Evolutionary conservation across 768 basidiomycete genomes (phyloP).

Genomic region (Rossbeevera mucosa): DNA sequence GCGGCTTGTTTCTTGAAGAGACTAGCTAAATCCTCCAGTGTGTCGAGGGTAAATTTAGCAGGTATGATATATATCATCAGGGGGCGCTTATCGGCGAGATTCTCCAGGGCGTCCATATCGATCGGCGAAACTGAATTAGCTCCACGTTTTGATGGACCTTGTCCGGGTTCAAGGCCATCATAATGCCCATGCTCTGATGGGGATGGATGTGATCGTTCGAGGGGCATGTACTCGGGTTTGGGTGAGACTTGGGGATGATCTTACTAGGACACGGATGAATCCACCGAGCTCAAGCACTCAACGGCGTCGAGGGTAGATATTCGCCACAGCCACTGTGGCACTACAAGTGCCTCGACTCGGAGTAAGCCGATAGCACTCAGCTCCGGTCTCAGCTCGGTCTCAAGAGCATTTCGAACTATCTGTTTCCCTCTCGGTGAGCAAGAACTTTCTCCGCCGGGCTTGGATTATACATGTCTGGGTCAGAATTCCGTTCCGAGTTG

Average conservation of each 20-base stretch:
- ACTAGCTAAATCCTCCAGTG: conserved; percentile 21
- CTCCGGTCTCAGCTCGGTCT: too few relatives aligned
- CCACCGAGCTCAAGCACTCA: too few relatives aligned
- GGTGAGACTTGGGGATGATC: neutral
- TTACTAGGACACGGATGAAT: too few relatives aligned
- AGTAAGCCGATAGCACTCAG: too few relatives aligned
- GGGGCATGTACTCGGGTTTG: conserved; percentile 6
- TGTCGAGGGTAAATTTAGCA: conserved; percentile 26
- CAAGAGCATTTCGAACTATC: too few relatives aligned
- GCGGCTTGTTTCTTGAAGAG: conserved; percentile 20
- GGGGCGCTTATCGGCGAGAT: conserved; percentile 5
- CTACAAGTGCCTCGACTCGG: too few relatives aligned
- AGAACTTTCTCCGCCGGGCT: neutral
- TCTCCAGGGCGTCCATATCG: neutral
- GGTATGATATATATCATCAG: conserved; percentile 30
- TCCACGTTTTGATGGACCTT: conserved; percentile 12
- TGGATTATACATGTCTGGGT: neutral
- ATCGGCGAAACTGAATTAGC: conserved; percentile 1
- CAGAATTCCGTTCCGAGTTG: neutral
- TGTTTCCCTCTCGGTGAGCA: neutral
- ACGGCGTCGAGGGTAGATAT: too few relatives aligned
- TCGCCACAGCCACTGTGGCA: too few relatives aligned
- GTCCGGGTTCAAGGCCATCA: neutral
- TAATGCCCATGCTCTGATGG: neutral
- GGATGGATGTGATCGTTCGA: conserved; percentile 11